phyloP scores from a whole-genome alignment of 192 early-diverging fungal genomes.

The Thamnidium elegans region DNA sequence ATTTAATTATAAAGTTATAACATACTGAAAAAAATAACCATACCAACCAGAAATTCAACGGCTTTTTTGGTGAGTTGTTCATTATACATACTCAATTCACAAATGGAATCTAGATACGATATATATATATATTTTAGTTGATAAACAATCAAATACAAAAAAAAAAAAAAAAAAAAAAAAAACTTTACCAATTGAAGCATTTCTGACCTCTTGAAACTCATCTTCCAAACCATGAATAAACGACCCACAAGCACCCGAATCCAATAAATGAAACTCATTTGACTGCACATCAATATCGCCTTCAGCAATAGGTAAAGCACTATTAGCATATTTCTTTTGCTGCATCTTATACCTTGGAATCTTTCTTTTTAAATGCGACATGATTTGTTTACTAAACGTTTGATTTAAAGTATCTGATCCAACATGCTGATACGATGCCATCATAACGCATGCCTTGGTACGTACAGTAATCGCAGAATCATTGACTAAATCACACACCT shows the following conservation, averaged over 20 bases:
- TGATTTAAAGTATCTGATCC: constrained; percentile 57
- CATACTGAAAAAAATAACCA: neutral
- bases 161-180: neutral
- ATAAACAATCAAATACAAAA: no score
- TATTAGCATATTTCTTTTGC: constrained; percentile 14
- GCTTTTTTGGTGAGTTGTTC: constrained; percentile 69
- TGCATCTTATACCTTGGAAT: constrained; percentile 26
- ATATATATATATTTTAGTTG: neutral
- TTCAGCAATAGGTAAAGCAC: constrained; percentile 35
- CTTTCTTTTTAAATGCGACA: constrained; percentile 59
- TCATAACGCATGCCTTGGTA: constrained; percentile 67
- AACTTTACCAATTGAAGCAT: constrained; percentile 74
- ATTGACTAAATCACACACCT: constrained; percentile 81
- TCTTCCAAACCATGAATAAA: constrained; percentile 97
- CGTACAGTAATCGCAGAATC: constrained; percentile 68
- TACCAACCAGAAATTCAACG: constrained; percentile 78
- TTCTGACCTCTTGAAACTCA: constrained; percentile 85
- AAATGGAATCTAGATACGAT: constrained; percentile 64
- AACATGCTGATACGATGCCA: constrained; percentile 67
- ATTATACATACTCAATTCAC: constrained; percentile 71
- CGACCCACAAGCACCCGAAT: constrained; percentile 84
- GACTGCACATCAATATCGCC: constrained; percentile 70
- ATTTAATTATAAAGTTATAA: no score
- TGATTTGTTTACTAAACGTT: constrained; percentile 78
- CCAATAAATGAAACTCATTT: constrained; percentile 65